Base-by-base conservation (phyloP, 169 alveolate genomes). In the Plasmodium berghei region DNA sequence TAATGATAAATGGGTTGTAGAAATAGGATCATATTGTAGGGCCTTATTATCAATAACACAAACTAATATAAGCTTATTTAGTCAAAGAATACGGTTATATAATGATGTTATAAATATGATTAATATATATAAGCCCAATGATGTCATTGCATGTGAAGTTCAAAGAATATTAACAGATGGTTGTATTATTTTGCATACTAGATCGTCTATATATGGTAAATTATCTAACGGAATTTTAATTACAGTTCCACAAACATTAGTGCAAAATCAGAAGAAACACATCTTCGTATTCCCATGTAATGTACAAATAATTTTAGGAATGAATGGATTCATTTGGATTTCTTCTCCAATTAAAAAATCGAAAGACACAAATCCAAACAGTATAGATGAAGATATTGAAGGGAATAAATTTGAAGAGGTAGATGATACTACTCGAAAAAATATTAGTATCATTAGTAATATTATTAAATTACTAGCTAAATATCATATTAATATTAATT, bases 81-180 rank as follows among this genome's bases (percentile, higher is more conserved):
- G 96, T 54, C 97, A 96, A 71, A 93, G 99, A 66, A 93, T 97
- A 56, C 90, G 97, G 87, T 69, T 94, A 71, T 98, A 96, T 72
- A 98, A 97, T 70, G 99, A 97, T 77, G 95, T 96, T 71, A 92
- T 94, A 87, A 94, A 96, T 71, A 97, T 97, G 99, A 95, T 97
- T 70, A 93, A 94, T 58, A 92, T 93, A 71, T 97, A 96, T 85
- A 95, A 92, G 87, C 97, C 96, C 52, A 95, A 94, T 56, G 98
- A 97, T 85, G 93, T 97, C 52, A 94, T 97, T 28, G 95, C 98
- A 73, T 97, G 98, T 49, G 99, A 97, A 74, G 97, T 97, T 3
- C 98, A 96, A 85, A 93, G 97, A 61, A 87, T 97, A 12, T 91
- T 92, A 92, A 71, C 90, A 28, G 98, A 95, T 48, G 97, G 96